Evolutionary conservation across 768 basidiomycete species (phyloP), one percentile per base, ranked within the genome.

Genomic region (Tulasnella sp.): DNA sequence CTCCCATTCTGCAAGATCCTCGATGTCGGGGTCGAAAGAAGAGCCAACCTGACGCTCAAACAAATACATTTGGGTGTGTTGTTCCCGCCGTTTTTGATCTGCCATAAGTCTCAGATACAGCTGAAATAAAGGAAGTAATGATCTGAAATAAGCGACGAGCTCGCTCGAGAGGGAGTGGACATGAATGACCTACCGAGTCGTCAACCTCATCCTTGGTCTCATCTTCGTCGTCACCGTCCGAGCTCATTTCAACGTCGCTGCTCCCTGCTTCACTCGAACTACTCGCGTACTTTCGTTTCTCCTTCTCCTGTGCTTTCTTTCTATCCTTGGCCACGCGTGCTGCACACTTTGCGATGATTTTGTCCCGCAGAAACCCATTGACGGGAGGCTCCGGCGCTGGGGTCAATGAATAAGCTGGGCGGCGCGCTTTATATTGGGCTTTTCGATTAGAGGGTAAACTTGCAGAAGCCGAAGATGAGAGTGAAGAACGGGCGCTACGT

Each of bases 11-110:
- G 58, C 76, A 25, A 78, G 45, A 29, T 78, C 72, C 29, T 78
- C 77, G 22, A 70, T 70, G 29, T 78, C 76, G n/a, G 77, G 77
- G 42, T 78, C 77, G 31, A 78, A 58, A 19, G 77, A 78, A 3
- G 75, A 76, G 19, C 75, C 77, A 15, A 78, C 68, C 12, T 58
- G 67, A 31, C 67, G 76, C 34, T 72, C 42, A 58, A 76, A 78
- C 36, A 38, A 39, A 49, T 40, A 68, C 64, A 67, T 45, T 36
- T 67, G 29, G 40, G 29, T 36, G 42, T 77, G 73, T 39, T n/a
- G 38, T 31, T 77, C 54, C 15, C 74, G 72, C 45, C 73, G 14
- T 2, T 31, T 58, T 58, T 77, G 77, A 45, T 39, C 54, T 22
- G 74, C 74, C 73, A 74, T 77, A 15, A 75, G 36, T 19, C 71